Percentiles rank a stretch among this genome's conserved stretches.
Conservation (phyloP, 2,329 filamentous ascomycete species). For the Cladophialophora immunda region DNA sequence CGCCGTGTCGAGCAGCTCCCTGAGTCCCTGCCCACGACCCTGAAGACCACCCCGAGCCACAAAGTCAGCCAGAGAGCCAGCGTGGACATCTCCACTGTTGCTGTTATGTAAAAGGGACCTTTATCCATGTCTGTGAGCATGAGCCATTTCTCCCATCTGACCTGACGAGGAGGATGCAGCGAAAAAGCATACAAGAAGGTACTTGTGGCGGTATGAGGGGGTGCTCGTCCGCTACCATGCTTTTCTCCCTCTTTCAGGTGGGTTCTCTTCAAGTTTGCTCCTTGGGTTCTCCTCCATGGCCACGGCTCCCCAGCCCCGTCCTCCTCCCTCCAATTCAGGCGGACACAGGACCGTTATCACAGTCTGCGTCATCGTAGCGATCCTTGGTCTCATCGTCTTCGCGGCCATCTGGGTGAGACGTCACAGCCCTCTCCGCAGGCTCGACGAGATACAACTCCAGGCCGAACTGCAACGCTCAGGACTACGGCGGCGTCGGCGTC, state of each 20-base stretch:
- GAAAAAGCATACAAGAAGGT: not conserved
- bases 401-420: conserved; percentile 9
- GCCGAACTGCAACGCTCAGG: conserved; percentile 17
- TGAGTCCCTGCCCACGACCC: not conserved
- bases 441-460: conserved; percentile 10
- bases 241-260: not conserved
- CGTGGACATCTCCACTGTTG: not conserved
- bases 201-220: conserved; percentile 11
- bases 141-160: conserved; percentile 15
- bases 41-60: not conserved
- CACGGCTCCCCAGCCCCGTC: conserved; percentile 6
- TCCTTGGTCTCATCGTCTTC: conserved; percentile 14
- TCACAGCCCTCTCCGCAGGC: conserved; percentile 2
- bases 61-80: not conserved
- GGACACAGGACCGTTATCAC: conserved; percentile 18
- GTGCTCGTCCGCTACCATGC: not conserved
- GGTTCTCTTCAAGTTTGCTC: not conserved
- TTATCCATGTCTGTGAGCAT: conserved; percentile 6
- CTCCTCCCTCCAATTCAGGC: not conserved
- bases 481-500: not conserved
- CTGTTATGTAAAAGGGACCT: conserved; percentile 5
- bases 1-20: not conserved
- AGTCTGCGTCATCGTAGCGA: conserved; percentile 13
- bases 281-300: conserved; percentile 15
- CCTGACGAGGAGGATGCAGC: not conserved